These are phyloP conservation scores for Aureobasidium mangrovei DNA, from an alignment of 2,329 filamentous ascomycete species.

Conservation along the genomic window DNA sequence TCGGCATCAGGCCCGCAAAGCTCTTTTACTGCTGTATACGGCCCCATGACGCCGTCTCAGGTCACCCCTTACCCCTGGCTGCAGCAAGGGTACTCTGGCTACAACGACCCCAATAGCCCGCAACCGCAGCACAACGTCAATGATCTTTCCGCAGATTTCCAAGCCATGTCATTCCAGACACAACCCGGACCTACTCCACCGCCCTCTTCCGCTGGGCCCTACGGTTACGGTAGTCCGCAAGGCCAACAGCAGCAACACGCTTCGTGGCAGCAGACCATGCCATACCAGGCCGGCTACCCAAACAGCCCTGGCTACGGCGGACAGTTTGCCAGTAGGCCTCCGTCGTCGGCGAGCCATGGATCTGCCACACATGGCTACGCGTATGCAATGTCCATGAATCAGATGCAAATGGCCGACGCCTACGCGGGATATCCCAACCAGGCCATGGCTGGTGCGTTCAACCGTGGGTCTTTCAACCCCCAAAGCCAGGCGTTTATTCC, in stretches of 20 bases:
- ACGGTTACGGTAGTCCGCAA: not conserved
- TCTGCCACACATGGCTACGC: constrained; percentile 46
- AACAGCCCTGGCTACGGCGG: not conserved
- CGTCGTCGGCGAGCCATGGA: constrained; percentile 5
- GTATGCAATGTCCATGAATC: constrained; percentile 44
- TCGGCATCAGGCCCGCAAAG: constrained; percentile 1
- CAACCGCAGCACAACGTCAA: constrained; percentile 29
- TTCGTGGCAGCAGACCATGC: constrained; percentile 19
- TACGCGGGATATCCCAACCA: constrained; percentile 55
- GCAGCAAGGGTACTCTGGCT: constrained; percentile 9
- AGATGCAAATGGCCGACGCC: constrained; percentile 11
- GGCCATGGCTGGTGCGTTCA: constrained; percentile 75
- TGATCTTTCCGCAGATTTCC: constrained; percentile 37
- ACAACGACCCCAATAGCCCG: constrained; percentile 4
- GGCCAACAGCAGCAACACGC: constrained; percentile 26
- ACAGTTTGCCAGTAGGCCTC: constrained; percentile 6
- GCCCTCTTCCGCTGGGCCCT: constrained; percentile 7
- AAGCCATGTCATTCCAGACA: constrained; percentile 37
- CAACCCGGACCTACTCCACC: not conserved
- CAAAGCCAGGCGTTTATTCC: constrained; percentile 91
- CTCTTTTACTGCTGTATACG: constrained; percentile 12
- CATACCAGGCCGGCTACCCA: constrained; percentile 18
- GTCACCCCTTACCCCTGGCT: constrained; percentile 12
- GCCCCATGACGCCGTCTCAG: not conserved
- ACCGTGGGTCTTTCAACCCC: constrained; percentile 81